Evolutionary conservation across 768 basidiomycete genomes (phyloP).

Genomic region (Rhodotorula sphaerocarpa): DNA sequence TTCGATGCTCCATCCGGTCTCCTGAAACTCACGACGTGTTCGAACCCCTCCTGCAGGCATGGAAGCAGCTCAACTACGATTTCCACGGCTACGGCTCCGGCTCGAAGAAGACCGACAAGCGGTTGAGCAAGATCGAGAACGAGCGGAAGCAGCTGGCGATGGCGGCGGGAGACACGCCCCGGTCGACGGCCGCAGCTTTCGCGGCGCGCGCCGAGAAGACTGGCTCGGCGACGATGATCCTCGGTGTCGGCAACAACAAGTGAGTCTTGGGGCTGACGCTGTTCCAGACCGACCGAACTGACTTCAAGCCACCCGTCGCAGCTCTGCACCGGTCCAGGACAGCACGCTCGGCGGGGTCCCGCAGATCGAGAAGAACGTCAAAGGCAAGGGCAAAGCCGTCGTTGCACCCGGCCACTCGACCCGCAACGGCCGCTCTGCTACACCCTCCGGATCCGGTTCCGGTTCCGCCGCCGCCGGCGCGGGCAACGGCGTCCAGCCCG

Average conservation of each 20-base stretch:
- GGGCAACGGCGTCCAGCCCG: background rate
- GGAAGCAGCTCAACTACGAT: constrained; percentile 94
- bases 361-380: constrained; percentile 9
- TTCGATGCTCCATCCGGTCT: background rate
- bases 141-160: constrained; percentile 90
- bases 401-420: background rate
- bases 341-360: constrained; percentile 12
- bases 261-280: background rate
- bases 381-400: constrained; percentile 32
- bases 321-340: constrained; percentile 30
- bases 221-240: constrained; percentile 90
- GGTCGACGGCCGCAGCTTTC: constrained; percentile 91
- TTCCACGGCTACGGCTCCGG: constrained; percentile 98
- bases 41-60: constrained; percentile 57
- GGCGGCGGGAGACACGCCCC: constrained; percentile 88
- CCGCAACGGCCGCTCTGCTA: background rate
- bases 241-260: constrained; percentile 46
- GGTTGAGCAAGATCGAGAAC: constrained; percentile 92
- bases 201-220: constrained; percentile 85
- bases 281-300: background rate
- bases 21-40: too few relatives aligned
- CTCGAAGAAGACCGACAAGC: constrained; percentile 93
- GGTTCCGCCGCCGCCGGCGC: too few relatives aligned
- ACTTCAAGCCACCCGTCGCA: background rate
- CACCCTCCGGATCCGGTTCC: background rate